Evolutionary conservation across 768 basidiomycete genomes (phyloP), one percentile per base, ranked within the genome.

Genomic region (Russula abietina): DNA sequence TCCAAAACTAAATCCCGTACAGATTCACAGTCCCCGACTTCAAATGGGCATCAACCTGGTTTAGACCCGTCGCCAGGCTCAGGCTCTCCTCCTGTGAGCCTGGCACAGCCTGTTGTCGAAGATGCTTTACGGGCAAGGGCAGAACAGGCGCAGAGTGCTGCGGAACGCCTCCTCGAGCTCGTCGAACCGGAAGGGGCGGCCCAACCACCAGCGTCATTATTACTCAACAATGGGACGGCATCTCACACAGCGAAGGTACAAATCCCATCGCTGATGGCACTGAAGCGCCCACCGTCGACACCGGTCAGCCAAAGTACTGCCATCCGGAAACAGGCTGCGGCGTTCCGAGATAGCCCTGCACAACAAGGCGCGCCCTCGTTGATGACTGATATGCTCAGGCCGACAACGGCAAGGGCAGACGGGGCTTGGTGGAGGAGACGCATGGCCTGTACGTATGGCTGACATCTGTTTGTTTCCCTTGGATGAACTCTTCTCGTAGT

Each of bases 61-160:
- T 75, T 80, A 24, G 86, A 86, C 4, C 86, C 86, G 70, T 77
- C 86, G 2, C 72, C 86, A 43, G 88, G 87, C 3, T 81, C 82
- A 0, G 82, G 66, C 46, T 70, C 73, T 22, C 73, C 73, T 66
- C 75, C 56, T 65, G 71, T 59, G 75, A 81, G 66, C 77, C 78
- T 66, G 72, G 80, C 67, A 55, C 77, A 76, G 51, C 78, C 84
- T 14, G 81, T 82, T 22, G 77, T 94, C 4, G 93, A 95, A 70
- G 94, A 96, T 70, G 92, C 87, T 33, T 73, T 96, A 68, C 82
- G 87, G 49, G 91, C 91, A 2, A 83, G 91, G 57, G 94, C 95
- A 1, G 90, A 91, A 68, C 95, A 97, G 71, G 95, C 95, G 0
- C 91, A 94, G 71, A 93, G 91, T 70, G 91, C 93, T 9, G 95